A percentile compares a stretch with the other conserved stretches of the same genome.
Conservation (phyloP, 306 rosid genomes). For the Castanospermum australe region DNA sequence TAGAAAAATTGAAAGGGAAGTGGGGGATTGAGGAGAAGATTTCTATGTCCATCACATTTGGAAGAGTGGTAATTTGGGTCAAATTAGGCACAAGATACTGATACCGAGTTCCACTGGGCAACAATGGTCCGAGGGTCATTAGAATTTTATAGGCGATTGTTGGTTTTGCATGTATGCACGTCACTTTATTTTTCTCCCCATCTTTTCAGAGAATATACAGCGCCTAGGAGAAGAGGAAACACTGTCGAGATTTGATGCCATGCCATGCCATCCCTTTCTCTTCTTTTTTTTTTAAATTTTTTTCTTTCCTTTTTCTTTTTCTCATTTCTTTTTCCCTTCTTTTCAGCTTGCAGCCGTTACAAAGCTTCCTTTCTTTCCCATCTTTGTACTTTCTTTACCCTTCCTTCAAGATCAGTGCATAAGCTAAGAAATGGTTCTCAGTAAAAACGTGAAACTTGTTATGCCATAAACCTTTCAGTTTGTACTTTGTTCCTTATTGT, state of each 20-base stretch:
- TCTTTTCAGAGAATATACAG: constrained; percentile 52
- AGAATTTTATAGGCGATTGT: constrained; percentile 14
- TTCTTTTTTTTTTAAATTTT: no score
- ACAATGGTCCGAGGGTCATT: not conserved
- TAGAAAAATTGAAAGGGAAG: not conserved
- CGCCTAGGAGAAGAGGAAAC: constrained; percentile 40
- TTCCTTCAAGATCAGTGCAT: not conserved
- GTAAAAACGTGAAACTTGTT: constrained; percentile 20
- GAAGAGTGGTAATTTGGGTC: constrained; percentile 11
- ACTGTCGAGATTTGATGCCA: constrained; percentile 43
- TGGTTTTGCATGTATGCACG: constrained; percentile 42
- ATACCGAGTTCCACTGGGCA: constrained; percentile 5
- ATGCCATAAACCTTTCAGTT: not conserved
- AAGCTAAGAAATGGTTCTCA: constrained; percentile 10
- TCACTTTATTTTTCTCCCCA: constrained; percentile 29
- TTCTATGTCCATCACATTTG: not conserved
- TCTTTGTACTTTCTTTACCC: constrained; percentile 14
- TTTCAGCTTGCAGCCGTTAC: constrained; percentile 38
- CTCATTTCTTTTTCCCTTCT: constrained; percentile 10
- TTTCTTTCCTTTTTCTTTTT: not conserved
- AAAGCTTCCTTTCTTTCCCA: constrained; percentile 33
- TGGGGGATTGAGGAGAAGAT: not conserved
- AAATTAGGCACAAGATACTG: constrained; percentile 3
- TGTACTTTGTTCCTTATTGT: not conserved
- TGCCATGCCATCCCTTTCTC: constrained; percentile 34